Evolutionary conservation across 192 early-diverging fungal species (phyloP).

Genomic region (Coemansia sp.): DNA sequence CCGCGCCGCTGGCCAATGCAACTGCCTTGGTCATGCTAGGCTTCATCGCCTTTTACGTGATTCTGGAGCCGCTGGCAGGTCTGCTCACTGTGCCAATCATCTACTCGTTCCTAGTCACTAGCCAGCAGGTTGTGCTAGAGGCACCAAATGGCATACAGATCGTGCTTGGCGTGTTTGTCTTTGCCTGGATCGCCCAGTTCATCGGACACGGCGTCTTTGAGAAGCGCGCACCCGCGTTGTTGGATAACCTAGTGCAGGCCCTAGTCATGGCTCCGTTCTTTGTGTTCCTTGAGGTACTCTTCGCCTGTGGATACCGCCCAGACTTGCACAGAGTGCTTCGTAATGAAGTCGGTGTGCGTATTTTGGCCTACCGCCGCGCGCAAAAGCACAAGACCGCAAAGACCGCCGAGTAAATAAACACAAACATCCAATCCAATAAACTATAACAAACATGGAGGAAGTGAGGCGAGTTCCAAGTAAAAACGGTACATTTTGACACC

Average conservation of each 20-base stretch:
- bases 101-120: conserved; percentile 62
- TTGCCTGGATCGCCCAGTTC: conserved; percentile 88
- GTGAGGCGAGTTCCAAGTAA: conserved; percentile 1
- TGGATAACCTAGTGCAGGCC: conserved; percentile 87
- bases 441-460: not conserved
- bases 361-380: conserved; percentile 37
- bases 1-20: conserved; percentile 48
- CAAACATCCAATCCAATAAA: not conserved
- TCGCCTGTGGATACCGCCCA: conserved; percentile 79
- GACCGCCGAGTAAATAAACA: not conserved
- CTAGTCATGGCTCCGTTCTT: conserved; percentile 93
- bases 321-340: conserved; percentile 64
- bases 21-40: conserved; percentile 60
- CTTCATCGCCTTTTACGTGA: conserved; percentile 74
- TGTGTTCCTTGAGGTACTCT: conserved; percentile 85
- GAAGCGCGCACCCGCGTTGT: conserved; percentile 80
- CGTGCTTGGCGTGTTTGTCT: conserved; percentile 64
- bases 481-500: conserved; percentile 6
- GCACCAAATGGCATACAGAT: conserved; percentile 57
- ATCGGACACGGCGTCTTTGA: conserved; percentile 87
- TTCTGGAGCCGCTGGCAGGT: conserved; percentile 65
- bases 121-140: conserved; percentile 61
- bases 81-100: conserved; percentile 63
- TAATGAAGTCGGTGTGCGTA: conserved; percentile 38
- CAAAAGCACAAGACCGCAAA: conserved; percentile 11